Evolutionary conservation across 768 basidiomycete genomes (phyloP).

Genomic region (Agrocybe pediades): DNA sequence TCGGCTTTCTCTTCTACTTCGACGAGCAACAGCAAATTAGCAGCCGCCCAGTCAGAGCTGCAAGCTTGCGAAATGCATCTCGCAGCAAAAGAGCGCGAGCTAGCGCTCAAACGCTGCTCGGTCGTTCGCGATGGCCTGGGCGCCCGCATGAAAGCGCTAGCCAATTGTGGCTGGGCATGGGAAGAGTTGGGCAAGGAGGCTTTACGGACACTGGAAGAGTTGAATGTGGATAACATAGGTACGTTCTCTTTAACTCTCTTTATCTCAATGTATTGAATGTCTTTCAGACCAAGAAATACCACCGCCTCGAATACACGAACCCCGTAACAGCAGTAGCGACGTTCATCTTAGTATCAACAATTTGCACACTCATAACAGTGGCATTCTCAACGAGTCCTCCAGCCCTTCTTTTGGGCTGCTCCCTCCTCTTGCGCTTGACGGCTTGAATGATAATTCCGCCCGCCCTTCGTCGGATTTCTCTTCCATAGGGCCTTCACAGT

Average conservation of each 20-base stretch:
- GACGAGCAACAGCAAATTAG: constrained; percentile 47
- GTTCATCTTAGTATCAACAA: background rate
- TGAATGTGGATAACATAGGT: constrained; percentile 22
- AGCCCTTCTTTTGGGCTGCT: background rate
- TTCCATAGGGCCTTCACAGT: constrained; percentile 78
- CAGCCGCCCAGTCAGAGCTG: constrained; percentile 70
- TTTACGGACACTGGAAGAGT: constrained; percentile 41
- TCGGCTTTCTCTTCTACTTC: constrained; percentile 30
- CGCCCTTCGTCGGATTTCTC: constrained; percentile 52
- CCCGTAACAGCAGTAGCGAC: background rate
- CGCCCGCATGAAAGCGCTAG: constrained; percentile 62
- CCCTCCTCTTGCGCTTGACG: background rate
- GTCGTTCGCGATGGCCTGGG: constrained; percentile 65
- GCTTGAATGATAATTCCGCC: constrained; percentile 16
- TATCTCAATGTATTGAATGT: background rate
- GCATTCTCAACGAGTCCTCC: background rate
- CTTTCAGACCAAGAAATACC: background rate
- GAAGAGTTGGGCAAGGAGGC: constrained; percentile 66
- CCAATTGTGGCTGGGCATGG: constrained; percentile 73
- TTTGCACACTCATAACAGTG: background rate
- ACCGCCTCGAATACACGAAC: background rate
- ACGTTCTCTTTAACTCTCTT: background rate
- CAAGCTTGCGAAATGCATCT: constrained; percentile 83
- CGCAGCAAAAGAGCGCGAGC: constrained; percentile 66
- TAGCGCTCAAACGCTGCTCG: constrained; percentile 51